Base-by-base conservation (phyloP, 2,329 filamentous ascomycete genomes). In the Aureobasidium mangrovei region DNA sequence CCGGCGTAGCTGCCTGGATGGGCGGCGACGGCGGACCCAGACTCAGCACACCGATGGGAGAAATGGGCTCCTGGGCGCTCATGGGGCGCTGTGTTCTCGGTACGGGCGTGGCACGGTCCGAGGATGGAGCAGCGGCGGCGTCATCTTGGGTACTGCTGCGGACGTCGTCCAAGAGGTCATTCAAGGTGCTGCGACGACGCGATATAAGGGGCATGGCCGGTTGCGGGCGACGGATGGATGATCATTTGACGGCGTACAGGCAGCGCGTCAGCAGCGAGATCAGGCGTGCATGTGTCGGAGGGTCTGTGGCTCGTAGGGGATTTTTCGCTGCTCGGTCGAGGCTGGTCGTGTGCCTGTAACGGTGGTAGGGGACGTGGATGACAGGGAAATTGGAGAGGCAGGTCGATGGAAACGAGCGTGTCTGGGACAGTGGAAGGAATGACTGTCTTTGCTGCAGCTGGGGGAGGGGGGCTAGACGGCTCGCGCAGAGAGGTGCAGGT, bases 171-270 rank as follows among this genome's bases (percentile, higher is more conserved):
- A 56, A 57, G 35, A 63, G 41, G n/a, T 70, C 67, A 57, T 74
- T 70, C 60, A 73, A 65, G 52, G 71, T 71, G 60, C 71, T 74
- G 58, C 70, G 67, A 55, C 73, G 72, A 57, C 69, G 67, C 62
- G 60, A 58, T 45, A 66, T 60, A 53, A 64, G 59, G 56, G 64
- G 66, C 66, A 68, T 68, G 58, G 58, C 63, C 63, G 61, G 60
- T 40, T 40, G 26, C 7, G 26, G 18, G 27, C 32, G 47, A 44
- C 18, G 24, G 31, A 26, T 6, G 44, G 38, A 28, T 41, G 47
- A 27, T 47, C 43, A 48, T 44, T 52, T 56, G 40, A 44, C 47
- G 42, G 42, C 42, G 33, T 28, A 27, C 8, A 12, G 28, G 36
- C 38, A 27, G 42, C 35, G 38, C 44, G 53, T 54, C 53, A 41